Evolutionary conservation across 208 protist species (phyloP).

Genomic region (Crithidia acanthocephali): DNA sequence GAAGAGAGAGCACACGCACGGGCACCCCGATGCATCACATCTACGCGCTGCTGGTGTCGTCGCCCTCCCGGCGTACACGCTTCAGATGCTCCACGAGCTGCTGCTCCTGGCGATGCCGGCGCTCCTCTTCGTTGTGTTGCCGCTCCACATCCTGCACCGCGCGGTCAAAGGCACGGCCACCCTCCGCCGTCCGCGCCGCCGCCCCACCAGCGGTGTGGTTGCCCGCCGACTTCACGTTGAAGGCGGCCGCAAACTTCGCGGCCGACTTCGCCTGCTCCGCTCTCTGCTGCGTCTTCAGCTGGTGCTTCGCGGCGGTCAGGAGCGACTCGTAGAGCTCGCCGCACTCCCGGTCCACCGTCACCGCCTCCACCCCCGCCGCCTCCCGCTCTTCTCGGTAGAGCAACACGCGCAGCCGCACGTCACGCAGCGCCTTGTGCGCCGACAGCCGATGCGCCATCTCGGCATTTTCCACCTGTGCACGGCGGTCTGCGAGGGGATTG

Average conservation of each 20-base stretch:
- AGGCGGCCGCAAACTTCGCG: constrained; percentile 75
- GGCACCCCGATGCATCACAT: no score
- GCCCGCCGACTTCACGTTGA: constrained; percentile 44
- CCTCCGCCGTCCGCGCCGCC: neutral
- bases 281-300: constrained; percentile 34
- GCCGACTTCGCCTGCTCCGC: constrained; percentile 62
- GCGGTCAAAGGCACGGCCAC: constrained; percentile 61
- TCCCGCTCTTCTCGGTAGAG: constrained; percentile 78
- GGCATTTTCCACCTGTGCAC: constrained; percentile 73
- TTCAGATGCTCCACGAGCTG: constrained; percentile 79
- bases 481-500: constrained; percentile 73
- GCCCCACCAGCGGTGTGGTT: constrained; percentile 24
- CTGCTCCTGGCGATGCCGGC: constrained; percentile 50
- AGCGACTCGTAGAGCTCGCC: constrained; percentile 56
- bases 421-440: constrained; percentile 60
- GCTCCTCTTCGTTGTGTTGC: constrained; percentile 48
- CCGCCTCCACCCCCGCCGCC: constrained; percentile 43
- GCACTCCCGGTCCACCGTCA: constrained; percentile 70
- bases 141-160: constrained; percentile 53
- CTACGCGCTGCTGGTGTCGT: neutral
- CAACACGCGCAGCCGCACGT: constrained; percentile 58
- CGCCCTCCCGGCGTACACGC: constrained; percentile 52
- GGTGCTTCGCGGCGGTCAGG: constrained; percentile 37
- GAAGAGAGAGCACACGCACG: neutral
- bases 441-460: constrained; percentile 61